Evolutionary conservation across 495 filamentous ascomycete genomes (phyloP).

Genomic region (Lasiosphaeria hispida): DNA sequence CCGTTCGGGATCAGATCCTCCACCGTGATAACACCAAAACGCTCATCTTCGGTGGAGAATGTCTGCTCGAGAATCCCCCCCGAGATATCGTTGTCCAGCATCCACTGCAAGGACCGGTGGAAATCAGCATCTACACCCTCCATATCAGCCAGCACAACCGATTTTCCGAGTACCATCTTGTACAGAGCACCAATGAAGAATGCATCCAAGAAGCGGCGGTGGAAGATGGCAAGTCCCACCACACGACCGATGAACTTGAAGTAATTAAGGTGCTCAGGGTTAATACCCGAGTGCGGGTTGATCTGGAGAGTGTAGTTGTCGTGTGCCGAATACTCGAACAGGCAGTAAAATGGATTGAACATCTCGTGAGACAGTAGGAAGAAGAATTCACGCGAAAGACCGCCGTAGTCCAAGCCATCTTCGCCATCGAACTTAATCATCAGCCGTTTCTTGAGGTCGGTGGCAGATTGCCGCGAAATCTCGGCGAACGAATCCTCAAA

Average conservation of each 20-base stretch:
- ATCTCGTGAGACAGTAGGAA: conserved; percentile 99
- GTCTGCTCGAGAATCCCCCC: conserved; percentile 87
- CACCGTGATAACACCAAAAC: conserved; percentile 88
- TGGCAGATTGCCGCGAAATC: conserved; percentile 95
- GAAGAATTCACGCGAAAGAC: conserved; percentile 98
- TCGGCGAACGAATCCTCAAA: conserved; percentile 99
- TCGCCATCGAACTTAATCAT: conserved; percentile 99
- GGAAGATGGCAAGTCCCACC: conserved; percentile 97
- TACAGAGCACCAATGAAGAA: conserved; percentile 99
- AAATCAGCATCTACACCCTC: conserved; percentile 98
- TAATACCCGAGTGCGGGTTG: conserved; percentile 99
- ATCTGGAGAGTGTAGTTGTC: conserved; percentile 99
- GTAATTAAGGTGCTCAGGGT: conserved; percentile 98
- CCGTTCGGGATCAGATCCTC: conserved; percentile 92
- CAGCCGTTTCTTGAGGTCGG: conserved; percentile 92
- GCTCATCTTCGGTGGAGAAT: conserved; percentile 95
- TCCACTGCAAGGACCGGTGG: conserved; percentile 93
- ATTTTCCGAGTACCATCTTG: conserved; percentile 98
- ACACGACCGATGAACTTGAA: conserved; percentile 99
- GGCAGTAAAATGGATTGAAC: conserved; percentile 99
- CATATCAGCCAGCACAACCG: conserved; percentile 91
- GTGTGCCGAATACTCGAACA: conserved; percentile 99
- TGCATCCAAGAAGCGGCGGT: conserved; percentile 93
- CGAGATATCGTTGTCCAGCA: conserved; percentile 92
- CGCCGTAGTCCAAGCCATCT: conserved; percentile 96